Evolutionary conservation across 129 eudicot genomes (phyloP).

Genomic region (Glebionis coronaria): DNA sequence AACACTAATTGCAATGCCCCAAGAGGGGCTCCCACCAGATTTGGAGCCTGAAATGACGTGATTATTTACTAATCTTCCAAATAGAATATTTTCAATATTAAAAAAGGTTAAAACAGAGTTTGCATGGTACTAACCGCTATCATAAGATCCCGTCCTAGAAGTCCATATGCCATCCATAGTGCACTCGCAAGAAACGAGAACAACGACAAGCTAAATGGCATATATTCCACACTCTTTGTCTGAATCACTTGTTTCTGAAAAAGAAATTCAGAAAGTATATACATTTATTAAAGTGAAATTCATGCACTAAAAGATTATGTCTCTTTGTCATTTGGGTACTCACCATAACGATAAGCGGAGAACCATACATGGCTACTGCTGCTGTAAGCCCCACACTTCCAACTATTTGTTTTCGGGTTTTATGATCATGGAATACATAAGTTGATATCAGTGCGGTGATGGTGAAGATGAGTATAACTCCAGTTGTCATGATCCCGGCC

Average conservation of each 20-base stretch:
- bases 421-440: conserved; percentile 55
- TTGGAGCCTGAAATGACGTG: conserved; percentile 60
- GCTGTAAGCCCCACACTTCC: conserved; percentile 75
- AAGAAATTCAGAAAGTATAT: background rate
- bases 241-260: conserved; percentile 73
- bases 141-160: conserved; percentile 56
- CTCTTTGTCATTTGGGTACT: conserved; percentile 22
- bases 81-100: background rate
- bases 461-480: conserved; percentile 37
- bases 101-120: background rate
- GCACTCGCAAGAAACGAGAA: conserved; percentile 75
- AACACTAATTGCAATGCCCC: conserved; percentile 63
- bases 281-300: background rate
- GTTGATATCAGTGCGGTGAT: conserved; percentile 49
- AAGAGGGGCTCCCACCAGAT: conserved; percentile 64
- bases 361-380: conserved; percentile 64
- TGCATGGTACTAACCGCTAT: conserved; percentile 54
- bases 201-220: conserved; percentile 85
- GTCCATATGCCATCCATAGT: conserved; percentile 86
- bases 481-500: conserved; percentile 42
- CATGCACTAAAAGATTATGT: background rate
- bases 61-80: background rate
- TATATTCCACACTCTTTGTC: conserved; percentile 81
- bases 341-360: conserved; percentile 83
- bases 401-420: conserved; percentile 55